Base-by-base conservation (phyloP, 495 filamentous ascomycete genomes). In the Penicillium riverlandense region DNA sequence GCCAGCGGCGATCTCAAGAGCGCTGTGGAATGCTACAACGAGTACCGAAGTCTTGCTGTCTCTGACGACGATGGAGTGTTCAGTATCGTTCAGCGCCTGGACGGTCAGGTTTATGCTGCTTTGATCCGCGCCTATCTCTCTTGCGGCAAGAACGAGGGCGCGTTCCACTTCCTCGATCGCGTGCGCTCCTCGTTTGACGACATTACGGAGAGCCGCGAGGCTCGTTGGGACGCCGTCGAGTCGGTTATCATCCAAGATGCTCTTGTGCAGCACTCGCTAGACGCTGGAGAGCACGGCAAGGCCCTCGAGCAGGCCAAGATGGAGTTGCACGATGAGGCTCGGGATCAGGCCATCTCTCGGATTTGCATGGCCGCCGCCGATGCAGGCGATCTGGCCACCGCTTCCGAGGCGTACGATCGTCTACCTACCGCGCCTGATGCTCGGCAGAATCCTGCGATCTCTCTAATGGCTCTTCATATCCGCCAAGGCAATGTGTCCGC, bases 1-100 rank as follows among this genome's bases (percentile, higher is more conserved):
- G 76, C 76, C 28, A 75, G 74, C 6, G 83, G 88, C 11, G 88
- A 98, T 54, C 72, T 97, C 32, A 71, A 74, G 54, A 91, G 85
- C 49, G 94, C 88, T n/a, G 83, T 95, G 9, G 92, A 97, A 55
- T 88, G 87, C 67, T 96, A 95, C 67, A 87, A 94, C 51, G 88
- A 90, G 63, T 98, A 97, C 73, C 88, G 86, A 56, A 71, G 75
- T 9, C 74, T 95, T 11, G 91, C 88, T 27, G 77, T 92, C 48
- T 82, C 81, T 27, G 76, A 92, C 53, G 85, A 95, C 63, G 76
- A 76, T 31, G 89, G 89, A 22, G 75, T 83, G 36, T 72, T 82
- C 43, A 75, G 74, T n/a, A 70, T 86, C 29, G 74, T 82, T 31
- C 75, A 85, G 43, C 82, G 91, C 12, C 75, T 86, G 32, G 90